Conservation (phyloP, 225 moss, liverwort and hornwort genomes). For the Antitrichia curtipendula region DNA sequence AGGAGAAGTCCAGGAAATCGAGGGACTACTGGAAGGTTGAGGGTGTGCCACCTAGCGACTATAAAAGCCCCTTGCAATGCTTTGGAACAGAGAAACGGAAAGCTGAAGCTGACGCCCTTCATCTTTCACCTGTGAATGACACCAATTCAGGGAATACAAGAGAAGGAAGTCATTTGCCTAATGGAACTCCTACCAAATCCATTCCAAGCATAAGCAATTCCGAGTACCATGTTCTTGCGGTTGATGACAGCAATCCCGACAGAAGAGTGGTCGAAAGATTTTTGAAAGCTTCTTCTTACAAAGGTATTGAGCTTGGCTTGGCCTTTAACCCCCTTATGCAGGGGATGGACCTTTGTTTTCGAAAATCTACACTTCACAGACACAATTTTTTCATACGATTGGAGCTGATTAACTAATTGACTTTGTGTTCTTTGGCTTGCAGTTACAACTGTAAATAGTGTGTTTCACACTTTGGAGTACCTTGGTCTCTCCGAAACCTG, state of each 20-base stretch:
- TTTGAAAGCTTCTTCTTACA: constrained; percentile 19
- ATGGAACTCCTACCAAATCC: not conserved
- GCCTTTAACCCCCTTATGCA: not conserved
- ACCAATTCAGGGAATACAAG: not conserved
- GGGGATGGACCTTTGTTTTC: not conserved
- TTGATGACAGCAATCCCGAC: constrained; percentile 23
- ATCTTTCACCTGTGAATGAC: not conserved
- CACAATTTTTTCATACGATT: not conserved
- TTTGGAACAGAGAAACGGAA: not conserved
- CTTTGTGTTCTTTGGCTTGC: not conserved
- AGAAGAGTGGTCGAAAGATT: constrained; percentile 11
- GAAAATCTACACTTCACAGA: not conserved
- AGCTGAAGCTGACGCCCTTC: not conserved
- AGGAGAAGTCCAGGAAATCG: constrained; percentile 3
- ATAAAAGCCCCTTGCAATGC: not conserved
- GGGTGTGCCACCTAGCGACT: not conserved
- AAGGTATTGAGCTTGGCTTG: not conserved
- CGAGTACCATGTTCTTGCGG: constrained; percentile 30
- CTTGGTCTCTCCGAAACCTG: constrained; percentile 45
- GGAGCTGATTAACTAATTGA: not conserved
- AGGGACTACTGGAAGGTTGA: not conserved
- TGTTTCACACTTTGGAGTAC: constrained; percentile 49
- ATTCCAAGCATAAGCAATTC: not conserved
- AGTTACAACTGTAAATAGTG: constrained; percentile 69
- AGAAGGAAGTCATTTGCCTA: not conserved